Conservation (phyloP, 139 green algal species). For the Chlorella sp. region DNA sequence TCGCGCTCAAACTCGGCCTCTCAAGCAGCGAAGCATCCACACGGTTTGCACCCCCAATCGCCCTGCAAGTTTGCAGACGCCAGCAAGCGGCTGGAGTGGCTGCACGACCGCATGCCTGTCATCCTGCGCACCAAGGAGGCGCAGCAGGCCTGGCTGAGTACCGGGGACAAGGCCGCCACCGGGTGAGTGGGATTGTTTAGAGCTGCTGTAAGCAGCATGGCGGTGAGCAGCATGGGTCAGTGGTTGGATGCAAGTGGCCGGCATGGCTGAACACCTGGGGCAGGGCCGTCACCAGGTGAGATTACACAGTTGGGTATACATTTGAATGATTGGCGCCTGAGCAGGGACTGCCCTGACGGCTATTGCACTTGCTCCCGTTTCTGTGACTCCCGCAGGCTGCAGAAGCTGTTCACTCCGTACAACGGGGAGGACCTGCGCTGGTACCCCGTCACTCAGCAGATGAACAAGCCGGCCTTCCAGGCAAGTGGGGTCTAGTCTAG, state of each 20-base stretch:
- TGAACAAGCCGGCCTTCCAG: constrained; percentile 11
- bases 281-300: not conserved
- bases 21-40: no score
- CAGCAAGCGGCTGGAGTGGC: constrained; percentile 64
- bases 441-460: constrained; percentile 69
- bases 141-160: constrained; percentile 56
- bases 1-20: no score
- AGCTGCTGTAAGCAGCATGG: no score
- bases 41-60: no score
- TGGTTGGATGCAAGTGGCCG: no score
- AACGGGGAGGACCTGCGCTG: constrained; percentile 71
- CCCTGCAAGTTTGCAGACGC: constrained; percentile 44
- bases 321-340: no score
- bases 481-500: no score
- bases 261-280: no score
- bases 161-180: constrained; percentile 2
- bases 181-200: not conserved
- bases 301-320: no score
- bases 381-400: not conserved
- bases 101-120: constrained; percentile 90
- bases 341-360: no score
- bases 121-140: constrained; percentile 61
- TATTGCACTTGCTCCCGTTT: no score
- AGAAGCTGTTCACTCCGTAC: constrained; percentile 58
- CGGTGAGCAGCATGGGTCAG: no score